These are phyloP conservation scores for Isoetes taiwanensis DNA, from an alignment of 75 land plant species.

Conservation along the genomic window DNA sequence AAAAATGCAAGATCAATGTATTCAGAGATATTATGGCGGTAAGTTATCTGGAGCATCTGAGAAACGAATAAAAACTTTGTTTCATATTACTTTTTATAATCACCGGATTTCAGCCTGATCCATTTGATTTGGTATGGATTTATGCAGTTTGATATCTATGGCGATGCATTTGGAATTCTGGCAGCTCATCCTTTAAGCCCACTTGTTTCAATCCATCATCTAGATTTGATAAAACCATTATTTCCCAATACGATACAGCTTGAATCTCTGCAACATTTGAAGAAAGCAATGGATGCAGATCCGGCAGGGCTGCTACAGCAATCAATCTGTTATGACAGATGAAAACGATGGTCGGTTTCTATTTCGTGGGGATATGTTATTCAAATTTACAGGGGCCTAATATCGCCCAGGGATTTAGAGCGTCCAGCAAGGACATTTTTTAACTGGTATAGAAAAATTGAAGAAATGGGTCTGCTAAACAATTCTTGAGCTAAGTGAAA, in stretches of 20 bases:
- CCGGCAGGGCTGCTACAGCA: constrained; percentile 52
- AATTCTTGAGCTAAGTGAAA: constrained; percentile 59
- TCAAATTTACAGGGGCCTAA: constrained; percentile 37
- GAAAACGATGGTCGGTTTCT: constrained; percentile 37
- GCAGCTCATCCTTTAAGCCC: constrained; percentile 62
- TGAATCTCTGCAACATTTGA: constrained; percentile 36
- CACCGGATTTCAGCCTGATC: no score
- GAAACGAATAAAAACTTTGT: no score
- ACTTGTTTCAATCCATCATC: constrained; percentile 61
- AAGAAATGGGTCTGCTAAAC: constrained; percentile 36
- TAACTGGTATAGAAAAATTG: constrained; percentile 40
- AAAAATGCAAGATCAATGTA: no score
- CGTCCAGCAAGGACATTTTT: constrained; percentile 44
- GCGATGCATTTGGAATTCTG: constrained; percentile 51
- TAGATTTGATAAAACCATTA: constrained; percentile 47
- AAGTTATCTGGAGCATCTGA: no score
- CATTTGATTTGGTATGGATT: no score
- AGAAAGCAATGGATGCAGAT: constrained; percentile 36
- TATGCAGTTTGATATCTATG: constrained; percentile 49
- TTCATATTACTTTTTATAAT: no score
- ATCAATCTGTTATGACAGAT: constrained; percentile 49
- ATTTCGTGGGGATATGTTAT: constrained; percentile 64
- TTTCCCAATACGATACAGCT: constrained; percentile 38
- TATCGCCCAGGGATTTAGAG: constrained; percentile 31
- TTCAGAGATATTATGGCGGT: no score